phyloP scores from a whole-genome alignment of 2,329 filamentous ascomycete genomes.

The Cordyceps tenuipes region DNA sequence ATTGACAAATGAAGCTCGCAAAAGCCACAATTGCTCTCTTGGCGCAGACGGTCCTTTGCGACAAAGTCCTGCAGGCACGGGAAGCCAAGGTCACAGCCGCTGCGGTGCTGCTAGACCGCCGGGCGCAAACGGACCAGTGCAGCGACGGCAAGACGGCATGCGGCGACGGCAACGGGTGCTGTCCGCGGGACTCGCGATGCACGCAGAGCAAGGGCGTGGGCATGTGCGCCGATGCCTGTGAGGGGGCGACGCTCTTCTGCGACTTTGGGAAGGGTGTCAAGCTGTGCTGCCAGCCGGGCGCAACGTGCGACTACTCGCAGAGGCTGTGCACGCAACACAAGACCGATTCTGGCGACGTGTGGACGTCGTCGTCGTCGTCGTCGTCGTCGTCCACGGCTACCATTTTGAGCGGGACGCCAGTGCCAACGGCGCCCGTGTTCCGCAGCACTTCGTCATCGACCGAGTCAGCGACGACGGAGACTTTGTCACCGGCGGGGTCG shows the following conservation, averaged over 20 bases:
- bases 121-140: not conserved
- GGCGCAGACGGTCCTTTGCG: not conserved
- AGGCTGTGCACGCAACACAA: conserved; percentile 6
- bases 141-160: conserved; percentile 5
- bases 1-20: conserved; percentile 3
- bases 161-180: conserved; percentile 10
- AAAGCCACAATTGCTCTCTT: not conserved
- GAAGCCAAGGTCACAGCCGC: conserved; percentile 2
- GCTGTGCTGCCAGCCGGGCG: conserved; percentile 7
- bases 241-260: not conserved
- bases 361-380: not conserved
- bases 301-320: conserved; percentile 5
- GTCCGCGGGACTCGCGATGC: not conserved
- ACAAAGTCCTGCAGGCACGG: not conserved
- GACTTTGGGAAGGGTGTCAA: not conserved
- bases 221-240: conserved; percentile 4
- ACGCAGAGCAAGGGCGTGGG: conserved; percentile 5
- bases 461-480: not conserved
- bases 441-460: not conserved
- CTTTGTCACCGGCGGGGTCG: not conserved
- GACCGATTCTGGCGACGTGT: not conserved
- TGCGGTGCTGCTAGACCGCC: not conserved
- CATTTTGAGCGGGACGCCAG: not conserved
- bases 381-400: not conserved
- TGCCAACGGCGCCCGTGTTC: conserved; percentile 4